A percentile compares a stretch with the other conserved stretches of the same genome.
phyloP scores from a whole-genome alignment of 2,329 filamentous ascomycete species.

The Catunica adiposa region DNA sequence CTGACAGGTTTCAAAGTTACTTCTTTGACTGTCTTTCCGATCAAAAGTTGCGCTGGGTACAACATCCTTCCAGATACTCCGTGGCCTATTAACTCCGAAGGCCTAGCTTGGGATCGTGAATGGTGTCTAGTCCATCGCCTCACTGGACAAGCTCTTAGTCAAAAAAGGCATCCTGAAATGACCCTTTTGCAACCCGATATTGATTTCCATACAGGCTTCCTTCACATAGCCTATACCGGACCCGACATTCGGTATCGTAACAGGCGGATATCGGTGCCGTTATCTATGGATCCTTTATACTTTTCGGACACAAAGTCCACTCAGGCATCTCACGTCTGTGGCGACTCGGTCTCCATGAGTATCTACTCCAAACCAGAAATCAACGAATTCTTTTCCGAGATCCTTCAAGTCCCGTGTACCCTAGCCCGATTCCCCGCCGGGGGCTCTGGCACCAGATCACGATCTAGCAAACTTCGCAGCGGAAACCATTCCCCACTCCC shows the following conservation, averaged over 20 bases:
- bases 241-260: conserved; percentile 18
- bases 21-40: conserved; percentile 62
- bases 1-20: conserved; percentile 29
- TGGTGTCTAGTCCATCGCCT: conserved; percentile 88
- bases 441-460: conserved; percentile 44
- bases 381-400: conserved; percentile 59
- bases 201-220: conserved; percentile 49
- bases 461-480: conserved; percentile 8
- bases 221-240: conserved; percentile 42
- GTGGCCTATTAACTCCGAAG: conserved; percentile 71
- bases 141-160: conserved; percentile 68
- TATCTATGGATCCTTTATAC: conserved; percentile 49
- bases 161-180: conserved; percentile 82
- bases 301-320: conserved; percentile 22
- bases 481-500: conserved; percentile 20
- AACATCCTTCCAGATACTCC: conserved; percentile 41
- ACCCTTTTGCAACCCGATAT: conserved; percentile 60
- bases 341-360: conserved; percentile 55
- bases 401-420: conserved; percentile 63
- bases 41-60: conserved; percentile 85
- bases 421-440: conserved; percentile 69
- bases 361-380: conserved; percentile 51
- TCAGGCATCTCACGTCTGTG: conserved; percentile 53
- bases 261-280: conserved; percentile 33
- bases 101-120: conserved; percentile 84